Conservation (phyloP, 352 stramenopile genomes). For the Stephanocyclus meneghinianus region DNA sequence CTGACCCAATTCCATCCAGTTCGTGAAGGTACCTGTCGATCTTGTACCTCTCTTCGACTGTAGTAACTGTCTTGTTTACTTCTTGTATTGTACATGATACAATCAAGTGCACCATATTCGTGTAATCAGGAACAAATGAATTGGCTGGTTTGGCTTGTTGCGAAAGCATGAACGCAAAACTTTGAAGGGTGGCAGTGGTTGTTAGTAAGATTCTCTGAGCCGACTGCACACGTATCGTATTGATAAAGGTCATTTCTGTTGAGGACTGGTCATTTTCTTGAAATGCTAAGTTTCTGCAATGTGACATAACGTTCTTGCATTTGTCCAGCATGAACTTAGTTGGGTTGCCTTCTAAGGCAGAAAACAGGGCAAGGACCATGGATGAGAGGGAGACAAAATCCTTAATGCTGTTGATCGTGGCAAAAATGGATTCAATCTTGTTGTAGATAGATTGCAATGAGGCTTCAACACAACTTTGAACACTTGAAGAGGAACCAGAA, state of each 20-base stretch:
- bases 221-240: slow-evolving; percentile 28
- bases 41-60: slow-evolving; percentile 25
- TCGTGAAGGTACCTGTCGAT: slow-evolving; percentile 19
- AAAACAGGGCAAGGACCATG: slow-evolving; percentile 39
- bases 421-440: slow-evolving; percentile 43
- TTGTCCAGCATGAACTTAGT: slow-evolving; percentile 22
- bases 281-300: slow-evolving; percentile 34
- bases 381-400: slow-evolving; percentile 22
- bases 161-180: slow-evolving; percentile 27
- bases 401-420: slow-evolving; percentile 9
- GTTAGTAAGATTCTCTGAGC: slow-evolving; percentile 34
- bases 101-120: too few species aligned
- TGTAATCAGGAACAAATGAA: background rate
- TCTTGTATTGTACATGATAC: slow-evolving; percentile 29
- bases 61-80: slow-evolving; percentile 33
- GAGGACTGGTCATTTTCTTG: slow-evolving; percentile 5
- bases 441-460: slow-evolving; percentile 34
- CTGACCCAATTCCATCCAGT: slow-evolving; percentile 25
- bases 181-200: slow-evolving; percentile 37
- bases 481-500: slow-evolving; percentile 37
- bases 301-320: slow-evolving; percentile 28
- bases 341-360: slow-evolving; percentile 19
- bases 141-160: slow-evolving; percentile 1
- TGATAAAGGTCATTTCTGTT: slow-evolving; percentile 12
- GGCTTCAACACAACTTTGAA: slow-evolving; percentile 42